Percentiles rank a stretch among this genome's conserved stretches.
Conservation (phyloP, 352 stramenopile species). For the Blastocystis sp. region DNA sequence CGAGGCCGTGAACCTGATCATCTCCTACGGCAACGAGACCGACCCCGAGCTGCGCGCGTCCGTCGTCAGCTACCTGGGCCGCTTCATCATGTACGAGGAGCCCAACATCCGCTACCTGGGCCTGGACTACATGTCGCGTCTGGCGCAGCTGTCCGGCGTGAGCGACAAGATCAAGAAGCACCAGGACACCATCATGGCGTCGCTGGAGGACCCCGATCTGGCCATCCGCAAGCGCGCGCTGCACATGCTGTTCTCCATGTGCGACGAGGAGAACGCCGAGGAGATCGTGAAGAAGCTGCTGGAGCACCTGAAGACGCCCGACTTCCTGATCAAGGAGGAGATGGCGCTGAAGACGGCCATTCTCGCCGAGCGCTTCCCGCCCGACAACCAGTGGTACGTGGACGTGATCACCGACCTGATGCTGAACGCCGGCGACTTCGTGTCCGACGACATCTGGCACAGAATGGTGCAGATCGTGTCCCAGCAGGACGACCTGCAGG, state of each 20-base stretch:
- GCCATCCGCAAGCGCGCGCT: conserved; percentile 88
- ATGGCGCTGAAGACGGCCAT: conserved; percentile 98
- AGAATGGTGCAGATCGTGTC: conserved; percentile 97
- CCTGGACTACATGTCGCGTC: conserved; percentile 89
- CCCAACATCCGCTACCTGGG: conserved; percentile 95
- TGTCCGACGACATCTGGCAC: conserved; percentile 89
- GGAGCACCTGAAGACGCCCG: conserved; percentile 86
- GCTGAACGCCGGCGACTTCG: conserved; percentile 83
- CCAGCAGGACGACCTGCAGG: conserved; percentile 90
- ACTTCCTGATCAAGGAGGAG: conserved; percentile 86
- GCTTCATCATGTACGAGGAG: conserved; percentile 93
- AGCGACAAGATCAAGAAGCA: conserved; percentile 84
- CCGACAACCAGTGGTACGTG: conserved; percentile 91
- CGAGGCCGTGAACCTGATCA: conserved; percentile 93
- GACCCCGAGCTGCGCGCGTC: conserved; percentile 83
- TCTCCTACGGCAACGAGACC: conserved; percentile 83
- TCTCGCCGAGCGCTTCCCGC: conserved; percentile 92
- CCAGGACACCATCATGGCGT: conserved; percentile 89
- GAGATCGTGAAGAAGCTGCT: conserved; percentile 92
- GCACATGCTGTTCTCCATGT: conserved; percentile 95
- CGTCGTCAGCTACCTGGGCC: conserved; percentile 86
- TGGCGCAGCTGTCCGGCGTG: conserved; percentile 83
- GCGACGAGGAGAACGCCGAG: conserved; percentile 88
- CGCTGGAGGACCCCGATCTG: conserved; percentile 91
- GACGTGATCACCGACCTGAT: conserved; percentile 95